Conservation (phyloP, 108 stramenopile genomes). For the Skeletonema tropicum region DNA sequence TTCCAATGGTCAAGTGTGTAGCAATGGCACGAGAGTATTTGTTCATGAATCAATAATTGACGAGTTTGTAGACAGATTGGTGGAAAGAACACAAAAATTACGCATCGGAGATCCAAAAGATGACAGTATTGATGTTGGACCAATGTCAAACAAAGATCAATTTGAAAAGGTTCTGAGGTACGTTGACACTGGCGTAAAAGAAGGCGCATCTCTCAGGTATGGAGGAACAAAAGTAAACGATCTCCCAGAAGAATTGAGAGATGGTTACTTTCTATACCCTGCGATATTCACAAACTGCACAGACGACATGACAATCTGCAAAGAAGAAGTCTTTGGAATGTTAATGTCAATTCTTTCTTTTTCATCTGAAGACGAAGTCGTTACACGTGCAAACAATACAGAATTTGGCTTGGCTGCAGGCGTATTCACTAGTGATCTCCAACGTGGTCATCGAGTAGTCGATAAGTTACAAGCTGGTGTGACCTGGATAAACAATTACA, state of each 20-base stretch:
- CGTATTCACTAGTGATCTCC: conserved; percentile 64
- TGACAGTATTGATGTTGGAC: conserved; percentile 52
- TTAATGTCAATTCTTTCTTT: conserved; percentile 68
- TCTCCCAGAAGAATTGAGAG: conserved; percentile 20
- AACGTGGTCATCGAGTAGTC: conserved; percentile 60
- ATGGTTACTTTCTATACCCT: conserved; percentile 59
- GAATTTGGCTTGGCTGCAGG: conserved; percentile 82
- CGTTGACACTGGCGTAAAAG: conserved; percentile 46
- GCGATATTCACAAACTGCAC: conserved; percentile 57
- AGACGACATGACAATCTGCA: conserved; percentile 60
- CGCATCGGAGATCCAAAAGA: conserved; percentile 54
- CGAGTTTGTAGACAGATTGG: conserved; percentile 44
- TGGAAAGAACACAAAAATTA: conserved; percentile 37
- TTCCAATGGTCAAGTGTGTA: conserved; percentile 87
- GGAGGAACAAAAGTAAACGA: conserved; percentile 42
- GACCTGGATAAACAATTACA: conserved; percentile 76
- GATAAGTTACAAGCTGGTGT: conserved; percentile 58
- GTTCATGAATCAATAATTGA: conserved; percentile 54
- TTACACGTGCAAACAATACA: conserved; percentile 73
- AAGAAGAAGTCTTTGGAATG: conserved; percentile 71
- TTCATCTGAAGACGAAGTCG: conserved; percentile 65
- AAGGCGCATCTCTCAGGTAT: conserved; percentile 47
- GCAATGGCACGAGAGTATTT: conserved; percentile 80
- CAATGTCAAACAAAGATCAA: conserved; percentile 53
- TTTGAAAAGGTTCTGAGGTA: conserved; percentile 51